These are phyloP conservation scores for Ceratocystiopsis brevicomis DNA, from an alignment of 2,329 filamentous ascomycete genomes.

Conservation along the genomic window DNA sequence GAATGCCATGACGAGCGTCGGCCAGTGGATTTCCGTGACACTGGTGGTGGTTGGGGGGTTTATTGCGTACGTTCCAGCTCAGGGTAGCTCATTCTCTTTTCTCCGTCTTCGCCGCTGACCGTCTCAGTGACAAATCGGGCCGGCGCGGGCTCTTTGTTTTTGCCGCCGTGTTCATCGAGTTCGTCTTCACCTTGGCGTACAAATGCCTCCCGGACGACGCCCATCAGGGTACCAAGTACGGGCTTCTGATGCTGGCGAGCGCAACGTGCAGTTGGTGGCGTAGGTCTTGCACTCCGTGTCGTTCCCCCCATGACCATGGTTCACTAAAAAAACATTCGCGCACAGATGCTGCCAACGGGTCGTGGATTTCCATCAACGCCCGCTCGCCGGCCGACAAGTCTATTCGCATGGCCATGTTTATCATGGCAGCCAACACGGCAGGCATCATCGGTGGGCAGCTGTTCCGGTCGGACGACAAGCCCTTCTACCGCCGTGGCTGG, in stretches of 20 bases:
- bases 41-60: constrained; percentile 4
- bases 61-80: constrained; percentile 1
- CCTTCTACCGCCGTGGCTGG: constrained; percentile 30
- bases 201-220: constrained; percentile 7
- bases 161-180: constrained; percentile 5
- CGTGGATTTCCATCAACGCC: constrained; percentile 8
- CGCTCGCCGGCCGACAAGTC: constrained; percentile 1
- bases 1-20: constrained; percentile 36
- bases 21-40: constrained; percentile 33
- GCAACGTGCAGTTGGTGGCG: constrained; percentile 10
- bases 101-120: neutral
- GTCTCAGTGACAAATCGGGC: constrained; percentile 6
- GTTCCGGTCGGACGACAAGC: constrained; percentile 32
- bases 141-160: constrained; percentile 7
- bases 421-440: constrained; percentile 43
- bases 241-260: constrained; percentile 7
- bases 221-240: constrained; percentile 4
- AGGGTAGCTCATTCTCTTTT: neutral
- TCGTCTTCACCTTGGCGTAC: constrained; percentile 9
- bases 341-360: constrained; percentile 10
- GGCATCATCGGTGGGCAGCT: constrained; percentile 43
- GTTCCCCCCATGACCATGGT: neutral
- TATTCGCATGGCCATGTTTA: constrained; percentile 20
- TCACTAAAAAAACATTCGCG: neutral
- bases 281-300: neutral